Conservation (phyloP, 2,329 filamentous ascomycete species). For the Botryotinia calthae region DNA sequence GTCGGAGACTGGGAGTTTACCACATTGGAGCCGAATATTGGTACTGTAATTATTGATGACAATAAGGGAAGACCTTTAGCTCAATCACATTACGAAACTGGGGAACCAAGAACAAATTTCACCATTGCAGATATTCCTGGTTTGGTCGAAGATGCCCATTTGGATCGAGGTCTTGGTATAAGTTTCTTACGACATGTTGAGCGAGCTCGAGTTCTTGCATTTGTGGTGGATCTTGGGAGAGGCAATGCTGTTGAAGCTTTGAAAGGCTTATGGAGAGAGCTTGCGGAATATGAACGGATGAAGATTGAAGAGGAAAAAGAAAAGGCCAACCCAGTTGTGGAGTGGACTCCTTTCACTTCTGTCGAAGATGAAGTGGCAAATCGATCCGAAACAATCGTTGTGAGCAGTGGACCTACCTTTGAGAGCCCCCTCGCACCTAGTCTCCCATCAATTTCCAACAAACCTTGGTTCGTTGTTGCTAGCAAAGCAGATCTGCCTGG, state of each 20-base stretch:
- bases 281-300: slow-evolving; percentile 71
- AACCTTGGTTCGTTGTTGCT: slow-evolving; percentile 95
- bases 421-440: slow-evolving; percentile 33
- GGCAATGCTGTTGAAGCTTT: slow-evolving; percentile 78
- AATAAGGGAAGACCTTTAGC: slow-evolving; percentile 68
- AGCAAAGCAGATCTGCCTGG: slow-evolving; percentile 84
- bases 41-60: slow-evolving; percentile 89
- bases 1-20: slow-evolving; percentile 97
- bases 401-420: slow-evolving; percentile 29
- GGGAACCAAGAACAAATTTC: slow-evolving; percentile 69
- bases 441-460: slow-evolving; percentile 64
- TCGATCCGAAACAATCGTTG: slow-evolving; percentile 35
- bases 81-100: slow-evolving; percentile 46
- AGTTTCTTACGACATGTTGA: slow-evolving; percentile 94
- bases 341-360: slow-evolving; percentile 51
- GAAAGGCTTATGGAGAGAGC: slow-evolving; percentile 83
- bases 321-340: slow-evolving; percentile 60
- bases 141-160: slow-evolving; percentile 85
- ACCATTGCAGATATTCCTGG: slow-evolving; percentile 96
- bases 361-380: slow-evolving; percentile 40
- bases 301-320: slow-evolving; percentile 74
- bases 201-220: slow-evolving; percentile 86
- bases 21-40: slow-evolving; percentile 90
- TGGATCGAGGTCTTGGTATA: slow-evolving; percentile 86
- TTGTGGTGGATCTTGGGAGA: slow-evolving; percentile 81